Evolutionary conservation across 441 rosid species (phyloP).

Genomic region (Gossypium lobatum): DNA sequence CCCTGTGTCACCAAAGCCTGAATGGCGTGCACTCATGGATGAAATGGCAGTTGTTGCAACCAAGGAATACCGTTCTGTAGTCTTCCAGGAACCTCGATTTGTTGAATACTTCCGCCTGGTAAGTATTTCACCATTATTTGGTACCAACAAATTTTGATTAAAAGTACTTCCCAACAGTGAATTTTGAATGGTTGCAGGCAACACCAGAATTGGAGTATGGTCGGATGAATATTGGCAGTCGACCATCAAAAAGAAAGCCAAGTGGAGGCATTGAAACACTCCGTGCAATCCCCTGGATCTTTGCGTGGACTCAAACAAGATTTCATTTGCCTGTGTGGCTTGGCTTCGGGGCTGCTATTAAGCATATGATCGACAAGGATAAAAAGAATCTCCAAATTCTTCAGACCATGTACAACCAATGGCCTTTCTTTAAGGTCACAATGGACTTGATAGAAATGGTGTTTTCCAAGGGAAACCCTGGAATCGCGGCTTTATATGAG

Average conservation of each 20-base stretch:
- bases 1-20: conserved; percentile 53
- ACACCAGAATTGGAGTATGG: conserved; percentile 66
- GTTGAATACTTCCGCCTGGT: conserved; percentile 66
- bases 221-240: conserved; percentile 68
- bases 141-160: not conserved
- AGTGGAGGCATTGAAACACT: conserved; percentile 63
- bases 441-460: conserved; percentile 62
- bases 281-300: conserved; percentile 69
- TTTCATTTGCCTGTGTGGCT: conserved; percentile 66
- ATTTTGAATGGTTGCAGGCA: conserved; percentile 29
- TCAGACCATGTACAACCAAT: conserved; percentile 55
- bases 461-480: conserved; percentile 61
- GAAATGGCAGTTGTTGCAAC: conserved; percentile 63
- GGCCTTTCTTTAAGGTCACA: conserved; percentile 70
- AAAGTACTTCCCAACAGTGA: not conserved
- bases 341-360: conserved; percentile 56
- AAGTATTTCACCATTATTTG: conserved; percentile 4
- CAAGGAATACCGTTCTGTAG: conserved; percentile 48
- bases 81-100: conserved; percentile 54
- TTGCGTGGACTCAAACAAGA: conserved; percentile 68
- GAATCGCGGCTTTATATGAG: conserved; percentile 53
- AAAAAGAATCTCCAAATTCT: conserved; percentile 49
- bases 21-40: conserved; percentile 63
- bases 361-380: conserved; percentile 40
- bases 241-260: conserved; percentile 60